Conservation (phyloP, 164 flowering plant species). For the Vitis rupestris region DNA sequence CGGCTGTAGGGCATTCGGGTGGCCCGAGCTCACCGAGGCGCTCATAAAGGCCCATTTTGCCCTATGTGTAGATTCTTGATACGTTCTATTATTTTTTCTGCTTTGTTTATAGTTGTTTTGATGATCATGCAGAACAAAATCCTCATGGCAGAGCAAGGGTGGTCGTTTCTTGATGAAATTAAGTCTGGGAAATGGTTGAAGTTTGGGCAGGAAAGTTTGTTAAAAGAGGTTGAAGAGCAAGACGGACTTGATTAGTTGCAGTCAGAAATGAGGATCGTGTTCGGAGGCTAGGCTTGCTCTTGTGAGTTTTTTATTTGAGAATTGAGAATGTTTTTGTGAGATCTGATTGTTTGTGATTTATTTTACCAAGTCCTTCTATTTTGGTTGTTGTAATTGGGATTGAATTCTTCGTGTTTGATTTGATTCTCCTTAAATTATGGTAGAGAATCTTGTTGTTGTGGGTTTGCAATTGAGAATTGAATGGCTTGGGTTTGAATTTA, state of each 20-base stretch:
- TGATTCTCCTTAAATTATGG: too few species aligned
- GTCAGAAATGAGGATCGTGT: slow-evolving; percentile 36
- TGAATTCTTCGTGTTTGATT: too few species aligned
- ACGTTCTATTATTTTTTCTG: too few species aligned
- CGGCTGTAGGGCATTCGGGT: slow-evolving; percentile 28
- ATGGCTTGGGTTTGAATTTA: background rate
- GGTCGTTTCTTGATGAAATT: slow-evolving; percentile 30
- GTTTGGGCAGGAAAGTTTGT: slow-evolving; percentile 38
- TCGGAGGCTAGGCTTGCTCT: slow-evolving; percentile 66
- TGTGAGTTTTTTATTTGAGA: slow-evolving; percentile 42
- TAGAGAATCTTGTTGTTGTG: too few species aligned
- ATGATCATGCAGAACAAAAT: slow-evolving; percentile 68
- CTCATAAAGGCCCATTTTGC: too few species aligned
- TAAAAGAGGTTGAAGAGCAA: slow-evolving; percentile 23
- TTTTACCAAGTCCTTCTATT: background rate
- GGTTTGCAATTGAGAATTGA: background rate
- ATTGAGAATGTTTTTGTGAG: background rate
- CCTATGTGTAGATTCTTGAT: too few species aligned
- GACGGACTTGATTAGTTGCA: slow-evolving; percentile 47
- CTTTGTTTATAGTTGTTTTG: slow-evolving; percentile 10
- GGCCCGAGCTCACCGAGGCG: slow-evolving; percentile 12
- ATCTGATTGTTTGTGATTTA: background rate
- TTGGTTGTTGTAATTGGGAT: too few species aligned
- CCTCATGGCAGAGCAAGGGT: slow-evolving; percentile 25
- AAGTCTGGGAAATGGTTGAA: slow-evolving; percentile 50